phyloP scores from a whole-genome alignment of 371 early-diverging fungal species.

The Mucor sp. region DNA sequence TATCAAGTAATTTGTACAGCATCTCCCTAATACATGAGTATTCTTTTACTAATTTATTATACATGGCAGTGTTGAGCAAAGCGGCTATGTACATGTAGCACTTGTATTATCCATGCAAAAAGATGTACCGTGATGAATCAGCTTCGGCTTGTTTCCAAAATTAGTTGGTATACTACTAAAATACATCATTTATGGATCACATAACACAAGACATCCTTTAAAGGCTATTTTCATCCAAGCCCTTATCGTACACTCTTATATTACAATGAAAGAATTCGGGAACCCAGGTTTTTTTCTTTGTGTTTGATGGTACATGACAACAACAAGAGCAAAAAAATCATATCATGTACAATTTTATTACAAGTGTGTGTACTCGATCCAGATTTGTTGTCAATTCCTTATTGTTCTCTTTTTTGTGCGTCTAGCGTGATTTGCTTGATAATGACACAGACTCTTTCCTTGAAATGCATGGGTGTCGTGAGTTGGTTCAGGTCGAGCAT shows the following conservation, averaged over 20 bases:
- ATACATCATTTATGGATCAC: too few species aligned
- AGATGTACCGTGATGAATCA: too few species aligned
- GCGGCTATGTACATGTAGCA: too few species aligned
- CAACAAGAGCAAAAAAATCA: too few species aligned
- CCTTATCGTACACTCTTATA: not conserved
- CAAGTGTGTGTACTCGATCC: not conserved
- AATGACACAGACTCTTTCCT: constrained; percentile 17
- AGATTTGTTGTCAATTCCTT: not conserved
- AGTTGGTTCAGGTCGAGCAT: not conserved
- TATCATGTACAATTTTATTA: not conserved
- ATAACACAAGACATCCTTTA: not conserved
- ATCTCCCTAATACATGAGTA: too few species aligned
- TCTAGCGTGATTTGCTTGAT: constrained; percentile 11
- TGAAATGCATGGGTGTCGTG: constrained; percentile 9
- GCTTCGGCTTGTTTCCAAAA: too few species aligned
- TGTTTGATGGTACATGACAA: not conserved
- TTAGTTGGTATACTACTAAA: too few species aligned
- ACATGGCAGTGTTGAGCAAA: too few species aligned
- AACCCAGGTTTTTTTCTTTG: not conserved
- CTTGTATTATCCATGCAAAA: too few species aligned
- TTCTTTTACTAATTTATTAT: too few species aligned
- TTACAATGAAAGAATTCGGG: not conserved
- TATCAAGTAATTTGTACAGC: too few species aligned
- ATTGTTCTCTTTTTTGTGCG: not conserved
- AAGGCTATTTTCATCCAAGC: not conserved